These are phyloP conservation scores for Periglandula ipomoeae DNA, from an alignment of 2,329 filamentous ascomycete species.

Conservation along the genomic window DNA sequence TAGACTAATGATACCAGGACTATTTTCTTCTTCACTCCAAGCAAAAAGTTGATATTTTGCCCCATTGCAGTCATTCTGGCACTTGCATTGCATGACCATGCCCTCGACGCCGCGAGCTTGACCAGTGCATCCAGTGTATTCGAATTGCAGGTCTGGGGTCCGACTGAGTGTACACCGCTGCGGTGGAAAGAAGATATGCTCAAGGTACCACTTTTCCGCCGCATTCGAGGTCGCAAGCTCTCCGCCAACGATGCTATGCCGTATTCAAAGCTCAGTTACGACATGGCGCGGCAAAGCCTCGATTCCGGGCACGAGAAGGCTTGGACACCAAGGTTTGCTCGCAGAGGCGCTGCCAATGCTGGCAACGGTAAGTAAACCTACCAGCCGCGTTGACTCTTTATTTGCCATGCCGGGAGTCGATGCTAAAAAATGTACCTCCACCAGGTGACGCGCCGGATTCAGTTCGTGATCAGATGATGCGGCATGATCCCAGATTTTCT, in stretches of 20 bases:
- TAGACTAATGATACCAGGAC: constrained; percentile 13
- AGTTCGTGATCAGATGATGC: constrained; percentile 21
- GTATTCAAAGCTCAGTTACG: constrained; percentile 18
- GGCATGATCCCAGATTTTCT: constrained; percentile 17
- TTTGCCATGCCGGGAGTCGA: not conserved
- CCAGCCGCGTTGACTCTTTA: not conserved
- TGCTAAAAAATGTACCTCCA: not conserved
- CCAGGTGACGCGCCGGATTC: constrained; percentile 16
- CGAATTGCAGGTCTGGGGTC: constrained; percentile 10
- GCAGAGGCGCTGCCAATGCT: constrained; percentile 15
- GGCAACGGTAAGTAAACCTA: not conserved
- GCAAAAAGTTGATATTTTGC: constrained; percentile 19
- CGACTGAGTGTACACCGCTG: constrained; percentile 12
- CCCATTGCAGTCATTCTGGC: constrained; percentile 9
- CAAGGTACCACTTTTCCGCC: constrained; percentile 18
- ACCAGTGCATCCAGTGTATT: constrained; percentile 13
- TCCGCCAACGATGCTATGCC: constrained; percentile 13
- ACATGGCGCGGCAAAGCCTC: constrained; percentile 17
- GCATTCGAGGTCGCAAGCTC: constrained; percentile 6
- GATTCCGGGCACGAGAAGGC: constrained; percentile 13
- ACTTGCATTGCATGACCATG: constrained; percentile 16
- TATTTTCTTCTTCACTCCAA: constrained; percentile 20
- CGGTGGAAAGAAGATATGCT: constrained; percentile 10
- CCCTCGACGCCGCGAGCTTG: constrained; percentile 16
- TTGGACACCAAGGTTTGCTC: constrained; percentile 10